Evolutionary conservation across 331 rosid genomes (phyloP).

Genomic region (Quercus lobata): DNA sequence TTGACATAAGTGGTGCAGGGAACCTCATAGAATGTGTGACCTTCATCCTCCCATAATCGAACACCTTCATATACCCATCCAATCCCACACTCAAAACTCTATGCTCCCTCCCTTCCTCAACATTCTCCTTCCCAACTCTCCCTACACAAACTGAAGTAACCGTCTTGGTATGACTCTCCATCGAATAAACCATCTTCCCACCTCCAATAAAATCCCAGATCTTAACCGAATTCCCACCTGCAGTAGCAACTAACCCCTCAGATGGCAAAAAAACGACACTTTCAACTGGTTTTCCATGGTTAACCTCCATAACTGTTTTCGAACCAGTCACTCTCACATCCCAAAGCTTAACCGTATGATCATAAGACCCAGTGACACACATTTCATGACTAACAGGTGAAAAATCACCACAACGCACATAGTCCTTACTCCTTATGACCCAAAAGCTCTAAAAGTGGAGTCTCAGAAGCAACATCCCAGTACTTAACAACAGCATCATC

Average conservation of each 20-base stretch:
- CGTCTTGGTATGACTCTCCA: too few relatives aligned
- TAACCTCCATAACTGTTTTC: slow-evolving; percentile 38
- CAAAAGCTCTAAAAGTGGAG: slow-evolving; percentile 29
- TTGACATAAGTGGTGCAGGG: too few relatives aligned
- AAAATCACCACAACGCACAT: slow-evolving; percentile 86
- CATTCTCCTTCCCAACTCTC: too few relatives aligned
- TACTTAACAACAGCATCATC: slow-evolving; percentile 77
- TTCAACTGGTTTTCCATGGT: slow-evolving; percentile 83
- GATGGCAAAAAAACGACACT: slow-evolving; percentile 79
- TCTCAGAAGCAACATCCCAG: slow-evolving; percentile 75
- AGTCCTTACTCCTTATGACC: slow-evolving; percentile 89
- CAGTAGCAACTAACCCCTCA: slow-evolving; percentile 77
- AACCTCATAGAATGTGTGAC: too few relatives aligned
- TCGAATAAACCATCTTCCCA: too few relatives aligned
- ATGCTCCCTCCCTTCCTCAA: slow-evolving; percentile 48
- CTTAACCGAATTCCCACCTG: slow-evolving; percentile 81
- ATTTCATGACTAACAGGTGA: slow-evolving; percentile 57
- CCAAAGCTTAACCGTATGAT: slow-evolving; percentile 86
- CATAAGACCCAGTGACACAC: slow-evolving; percentile 82
- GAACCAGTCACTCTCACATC: slow-evolving; percentile 63
- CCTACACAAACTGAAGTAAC: too few relatives aligned
- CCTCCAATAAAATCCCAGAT: too few relatives aligned
- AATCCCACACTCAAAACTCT: slow-evolving; percentile 83
- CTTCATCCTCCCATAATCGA: too few relatives aligned
- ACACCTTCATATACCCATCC: slow-evolving; percentile 93